Evolutionary conservation across 495 filamentous ascomycete species (phyloP), one percentile per base, ranked within the genome.

Genomic region (Lasiosphaeria ovina): DNA sequence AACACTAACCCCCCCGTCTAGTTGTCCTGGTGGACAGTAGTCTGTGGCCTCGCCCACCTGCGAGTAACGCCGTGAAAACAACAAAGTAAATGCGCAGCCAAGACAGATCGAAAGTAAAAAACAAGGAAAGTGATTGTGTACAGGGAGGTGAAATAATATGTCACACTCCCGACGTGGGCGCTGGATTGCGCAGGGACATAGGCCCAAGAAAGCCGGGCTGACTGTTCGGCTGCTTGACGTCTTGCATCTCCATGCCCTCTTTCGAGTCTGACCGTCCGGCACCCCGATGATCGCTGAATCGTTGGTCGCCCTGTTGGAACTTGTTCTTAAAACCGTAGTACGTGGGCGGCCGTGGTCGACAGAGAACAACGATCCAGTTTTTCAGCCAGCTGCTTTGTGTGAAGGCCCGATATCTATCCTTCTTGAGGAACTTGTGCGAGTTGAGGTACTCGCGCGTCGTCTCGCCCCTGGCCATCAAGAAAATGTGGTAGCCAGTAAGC

Each of bases 381-480:
- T 77, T 87, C 74, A 88, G 75, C 60, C 86, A 78, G 66, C 77
- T 90, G 31, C 84, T 87, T 69, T 96, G 93, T 0, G 86, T 89
- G 58, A 96, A 98, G 6, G 94, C 92, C 38, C 92, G 83, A 72
- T 97, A 95, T 31, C 94, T 85, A 69, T 98, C 94, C 63, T 88
- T 85, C 76, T 92, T 93, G 55, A 87, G 74, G 73, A 98, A 97
- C 69, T 98, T 98, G 70, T 96, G 91, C 10, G 89, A 92, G 74
- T 94, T 96, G 51, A 98, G 84, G 69, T 95, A 97, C 73, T 98
- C 94, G 61, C 95, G 82, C 1, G 94, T 98, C 7, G 95, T 98
- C 76, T 97, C 93, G 16, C 93, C 94, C 44, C 92, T 83, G 36
- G 84, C 89, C 74, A 92, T 89, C 42, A 98, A 79, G 75, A 93